Base-by-base conservation (phyloP, 192 early-diverging fungal species). In the Funneliformis mosseae region DNA sequence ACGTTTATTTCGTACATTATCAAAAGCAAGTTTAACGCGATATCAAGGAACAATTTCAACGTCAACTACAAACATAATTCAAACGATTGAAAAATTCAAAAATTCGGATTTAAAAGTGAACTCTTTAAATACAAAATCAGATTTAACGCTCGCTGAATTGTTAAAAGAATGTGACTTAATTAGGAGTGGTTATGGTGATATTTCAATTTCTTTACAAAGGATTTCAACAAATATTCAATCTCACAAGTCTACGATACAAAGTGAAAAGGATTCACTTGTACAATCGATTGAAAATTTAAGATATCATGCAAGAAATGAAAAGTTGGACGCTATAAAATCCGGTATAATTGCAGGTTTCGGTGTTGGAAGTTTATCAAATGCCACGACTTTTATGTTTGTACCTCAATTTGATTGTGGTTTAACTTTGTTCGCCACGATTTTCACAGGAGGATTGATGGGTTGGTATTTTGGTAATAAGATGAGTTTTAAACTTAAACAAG, bases 91-190 rank as follows among this genome's bases (percentile, higher is more conserved):
- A 55, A 55, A 55, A 21, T 55, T 55, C 0, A 55, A 55, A 55
- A 55, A 12, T 55, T 18, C 5, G 5, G 50, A 55, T 42, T 42
- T 39, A 18, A 11, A 6, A 10, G 11, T 12, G 1, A 28, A 12
- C 9, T 66, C 25, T 28, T 66, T 7, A 38, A 38, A 27, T 21
- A 39, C 12, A 41, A 39, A 18, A 41, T 41, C 38, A 21, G 16
- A 39, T 39, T 39, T 39, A 39, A 18, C 38, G 16, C 18, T 69
- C 0, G 18, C 27, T 21, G 67, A 69, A 69, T 38, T 69, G 18
- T 16, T 42, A 39, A 69, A 69, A 69, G 67, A 69, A 69, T 69
- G 4, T 69, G 12, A 69, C 41, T 42, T 69, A 42, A 69, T 69
- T 42, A 28, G 25, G 41, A 69, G 8, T 21, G 67, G 67, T 69